phyloP scores from a whole-genome alignment of 2,329 filamentous ascomycete species.

The Penicillium sp. region DNA sequence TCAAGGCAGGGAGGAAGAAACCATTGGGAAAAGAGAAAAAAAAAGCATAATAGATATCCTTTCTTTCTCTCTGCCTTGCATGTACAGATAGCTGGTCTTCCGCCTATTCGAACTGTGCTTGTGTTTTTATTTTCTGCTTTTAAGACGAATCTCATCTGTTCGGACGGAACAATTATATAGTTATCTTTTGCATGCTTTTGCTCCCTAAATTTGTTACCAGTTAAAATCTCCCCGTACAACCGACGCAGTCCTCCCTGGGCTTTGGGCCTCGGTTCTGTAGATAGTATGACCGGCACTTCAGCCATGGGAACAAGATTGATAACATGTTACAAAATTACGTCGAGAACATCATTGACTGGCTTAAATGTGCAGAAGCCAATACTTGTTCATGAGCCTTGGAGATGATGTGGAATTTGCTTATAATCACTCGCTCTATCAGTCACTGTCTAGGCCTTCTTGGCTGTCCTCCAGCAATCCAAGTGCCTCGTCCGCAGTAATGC shows the following conservation, averaged over 20 bases:
- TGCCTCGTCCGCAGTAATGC: constrained; percentile 17
- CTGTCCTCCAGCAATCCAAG: constrained; percentile 11
- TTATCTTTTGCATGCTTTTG: background rate
- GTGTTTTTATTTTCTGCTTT: constrained; percentile 28
- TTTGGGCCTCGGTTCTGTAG: background rate
- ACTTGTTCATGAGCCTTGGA: too few relatives aligned
- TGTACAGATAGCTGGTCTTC: constrained; percentile 46
- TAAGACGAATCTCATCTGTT: constrained; percentile 36
- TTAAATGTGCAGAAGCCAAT: too few relatives aligned
- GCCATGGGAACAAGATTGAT: too few relatives aligned
- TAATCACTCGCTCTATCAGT: too few relatives aligned
- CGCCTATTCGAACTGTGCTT: constrained; percentile 39
- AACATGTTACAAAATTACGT: too few relatives aligned
- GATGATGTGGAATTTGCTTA: too few relatives aligned
- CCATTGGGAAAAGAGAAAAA: constrained; percentile 18
- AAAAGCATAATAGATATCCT: constrained; percentile 22
- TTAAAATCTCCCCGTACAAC: background rate
- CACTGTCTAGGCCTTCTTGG: background rate
- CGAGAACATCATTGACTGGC: too few relatives aligned
- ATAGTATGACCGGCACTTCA: background rate
- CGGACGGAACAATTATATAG: background rate
- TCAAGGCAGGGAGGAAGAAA: constrained; percentile 19
- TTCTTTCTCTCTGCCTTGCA: constrained; percentile 31
- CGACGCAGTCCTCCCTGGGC: background rate
- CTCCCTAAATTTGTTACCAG: background rate